Conservation (phyloP, 2,329 filamentous ascomycete species). For the Aspergillus costaricaensis region DNA sequence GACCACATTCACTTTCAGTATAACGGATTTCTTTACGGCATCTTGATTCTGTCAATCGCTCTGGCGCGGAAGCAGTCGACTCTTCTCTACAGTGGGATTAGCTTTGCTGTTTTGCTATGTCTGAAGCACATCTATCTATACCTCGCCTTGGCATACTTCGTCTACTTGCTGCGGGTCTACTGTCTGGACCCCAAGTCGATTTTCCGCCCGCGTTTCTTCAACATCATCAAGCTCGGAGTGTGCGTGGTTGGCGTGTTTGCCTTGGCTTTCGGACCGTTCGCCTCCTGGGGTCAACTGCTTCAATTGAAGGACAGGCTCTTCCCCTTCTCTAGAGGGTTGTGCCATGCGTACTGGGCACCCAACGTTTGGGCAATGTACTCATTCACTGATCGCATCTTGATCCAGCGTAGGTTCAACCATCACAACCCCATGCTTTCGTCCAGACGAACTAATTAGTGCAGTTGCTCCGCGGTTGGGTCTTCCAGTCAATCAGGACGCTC, state of each 20-base stretch:
- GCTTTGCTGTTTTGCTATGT: slow-evolving; percentile 84
- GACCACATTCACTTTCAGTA: slow-evolving; percentile 99
- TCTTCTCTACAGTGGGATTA: slow-evolving; percentile 73
- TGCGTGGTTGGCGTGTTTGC: slow-evolving; percentile 72
- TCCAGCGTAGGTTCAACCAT: slow-evolving; percentile 63
- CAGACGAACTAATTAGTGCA: slow-evolving; percentile 45
- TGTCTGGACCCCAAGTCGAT: slow-evolving; percentile 78
- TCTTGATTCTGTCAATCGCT: slow-evolving; percentile 83
- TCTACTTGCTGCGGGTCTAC: slow-evolving; percentile 85
- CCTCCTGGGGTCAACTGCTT: slow-evolving; percentile 74
- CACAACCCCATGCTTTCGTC: not conserved
- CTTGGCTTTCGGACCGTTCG: slow-evolving; percentile 88
- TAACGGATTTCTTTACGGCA: slow-evolving; percentile 93
- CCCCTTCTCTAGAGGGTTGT: slow-evolving; percentile 89
- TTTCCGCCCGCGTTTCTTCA: slow-evolving; percentile 73
- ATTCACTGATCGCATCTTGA: slow-evolving; percentile 79
- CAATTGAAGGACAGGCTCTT: slow-evolving; percentile 85
- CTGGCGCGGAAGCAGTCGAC: slow-evolving; percentile 75
- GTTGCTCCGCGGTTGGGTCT: slow-evolving; percentile 82
- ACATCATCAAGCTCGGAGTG: slow-evolving; percentile 78
- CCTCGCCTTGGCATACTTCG: slow-evolving; percentile 91
- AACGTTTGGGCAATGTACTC: slow-evolving; percentile 98
- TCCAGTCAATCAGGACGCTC: slow-evolving; percentile 68
- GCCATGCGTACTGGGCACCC: slow-evolving; percentile 97
- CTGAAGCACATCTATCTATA: slow-evolving; percentile 99